A percentile compares a stretch with the other conserved stretches of the same genome.
Evolutionary conservation across 129 eudicot species (phyloP).

Genomic region (Chrysanthemum makinoi): DNA sequence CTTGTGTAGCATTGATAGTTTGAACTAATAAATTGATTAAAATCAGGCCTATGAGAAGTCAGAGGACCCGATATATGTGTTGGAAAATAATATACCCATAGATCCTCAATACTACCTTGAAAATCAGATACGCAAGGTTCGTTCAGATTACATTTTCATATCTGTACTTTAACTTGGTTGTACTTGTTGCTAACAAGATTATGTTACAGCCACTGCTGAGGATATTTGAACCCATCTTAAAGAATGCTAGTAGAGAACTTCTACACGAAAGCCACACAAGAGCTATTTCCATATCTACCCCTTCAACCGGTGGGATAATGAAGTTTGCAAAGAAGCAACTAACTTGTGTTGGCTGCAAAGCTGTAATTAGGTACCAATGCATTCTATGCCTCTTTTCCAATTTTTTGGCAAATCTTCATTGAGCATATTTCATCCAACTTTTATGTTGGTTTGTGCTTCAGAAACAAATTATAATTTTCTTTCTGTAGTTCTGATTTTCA

Average conservation of each 20-base stretch:
- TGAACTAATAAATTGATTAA: conserved; percentile 24
- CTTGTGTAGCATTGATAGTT: conserved; percentile 3
- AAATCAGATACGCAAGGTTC: conserved; percentile 90
- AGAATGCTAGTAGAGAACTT: conserved; percentile 90
- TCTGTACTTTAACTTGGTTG: background rate
- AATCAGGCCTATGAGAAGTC: conserved; percentile 92
- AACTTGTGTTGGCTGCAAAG: conserved; percentile 93
- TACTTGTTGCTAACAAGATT: conserved; percentile 7
- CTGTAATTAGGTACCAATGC: conserved; percentile 60
- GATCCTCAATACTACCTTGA: conserved; percentile 95
- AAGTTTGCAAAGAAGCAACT: conserved; percentile 91
- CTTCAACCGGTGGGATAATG: conserved; percentile 93
- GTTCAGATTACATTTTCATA: conserved; percentile 20
- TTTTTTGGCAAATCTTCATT: background rate
- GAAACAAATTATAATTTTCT: background rate
- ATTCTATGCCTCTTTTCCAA: background rate
- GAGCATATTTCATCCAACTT: background rate
- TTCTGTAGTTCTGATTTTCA: background rate
- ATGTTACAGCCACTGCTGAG: conserved; percentile 82
- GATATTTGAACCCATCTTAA: conserved; percentile 91
- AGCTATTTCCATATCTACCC: conserved; percentile 92
- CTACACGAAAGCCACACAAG: conserved; percentile 89
- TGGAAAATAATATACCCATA: conserved; percentile 94
- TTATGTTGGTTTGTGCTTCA: background rate
- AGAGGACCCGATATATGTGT: conserved; percentile 92